Evolutionary conservation across 441 rosid species (phyloP).

Genomic region (Populus hybrid): DNA sequence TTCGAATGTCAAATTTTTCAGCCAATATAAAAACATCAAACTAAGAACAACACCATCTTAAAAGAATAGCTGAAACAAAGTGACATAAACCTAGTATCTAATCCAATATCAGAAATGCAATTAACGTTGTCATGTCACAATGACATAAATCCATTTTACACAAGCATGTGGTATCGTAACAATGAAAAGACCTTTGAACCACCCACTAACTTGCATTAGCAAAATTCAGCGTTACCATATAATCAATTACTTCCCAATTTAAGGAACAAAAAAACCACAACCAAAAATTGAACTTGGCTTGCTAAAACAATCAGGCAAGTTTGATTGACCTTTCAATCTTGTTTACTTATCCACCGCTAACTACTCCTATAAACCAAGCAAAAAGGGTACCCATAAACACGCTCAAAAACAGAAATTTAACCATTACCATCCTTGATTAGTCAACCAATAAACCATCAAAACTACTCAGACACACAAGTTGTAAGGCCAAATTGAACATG

Average conservation of each 20-base stretch:
- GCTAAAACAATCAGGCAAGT: conserved; percentile 2
- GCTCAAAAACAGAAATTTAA: conserved; percentile 11
- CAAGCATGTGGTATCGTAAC: neutral
- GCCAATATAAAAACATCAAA: neutral
- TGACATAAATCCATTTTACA: neutral
- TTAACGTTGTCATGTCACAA: neutral
- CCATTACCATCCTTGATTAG: neutral
- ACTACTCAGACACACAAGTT: neutral
- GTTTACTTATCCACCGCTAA: conserved; percentile 13
- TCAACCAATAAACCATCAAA: neutral
- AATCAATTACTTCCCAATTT: neutral
- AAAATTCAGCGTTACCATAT: conserved; percentile 7
- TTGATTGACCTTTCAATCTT: conserved; percentile 6
- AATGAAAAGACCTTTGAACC: neutral
- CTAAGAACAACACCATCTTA: neutral
- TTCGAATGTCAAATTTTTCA: neutral
- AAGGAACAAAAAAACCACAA: neutral
- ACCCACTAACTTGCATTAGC: conserved; percentile 2
- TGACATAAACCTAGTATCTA: neutral
- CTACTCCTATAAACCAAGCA: neutral
- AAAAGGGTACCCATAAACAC: neutral
- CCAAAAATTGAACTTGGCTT: conserved; percentile 8
- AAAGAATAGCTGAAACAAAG: neutral
- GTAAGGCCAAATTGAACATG: conserved; percentile 12
- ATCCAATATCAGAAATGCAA: neutral